These are phyloP conservation scores for Russula brevipes DNA, from an alignment of 768 basidiomycete genomes.

Conservation along the genomic window DNA sequence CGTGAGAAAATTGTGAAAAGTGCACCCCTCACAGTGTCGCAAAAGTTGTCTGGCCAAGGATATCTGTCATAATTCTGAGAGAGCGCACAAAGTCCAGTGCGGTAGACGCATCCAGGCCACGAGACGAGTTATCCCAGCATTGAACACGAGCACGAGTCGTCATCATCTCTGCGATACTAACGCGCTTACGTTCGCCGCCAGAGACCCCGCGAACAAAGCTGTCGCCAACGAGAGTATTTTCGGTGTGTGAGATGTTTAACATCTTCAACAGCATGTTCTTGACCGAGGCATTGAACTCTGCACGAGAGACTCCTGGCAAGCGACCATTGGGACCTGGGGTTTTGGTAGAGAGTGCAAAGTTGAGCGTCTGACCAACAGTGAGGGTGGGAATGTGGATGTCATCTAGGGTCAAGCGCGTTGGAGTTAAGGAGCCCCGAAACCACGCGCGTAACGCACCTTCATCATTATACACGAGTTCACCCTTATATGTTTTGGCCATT, in stretches of 20 bases:
- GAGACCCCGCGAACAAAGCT: constrained; percentile 82
- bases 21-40: constrained; percentile 54
- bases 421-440: neutral
- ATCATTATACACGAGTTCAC: constrained; percentile 76
- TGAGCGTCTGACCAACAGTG: constrained; percentile 72
- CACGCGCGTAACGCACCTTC: constrained; percentile 44
- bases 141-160: constrained; percentile 76
- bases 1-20: constrained; percentile 28
- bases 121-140: constrained; percentile 82
- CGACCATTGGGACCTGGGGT: constrained; percentile 73
- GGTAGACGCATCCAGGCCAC: constrained; percentile 81
- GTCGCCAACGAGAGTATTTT: constrained; percentile 77
- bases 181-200: constrained; percentile 78
- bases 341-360: constrained; percentile 68
- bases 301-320: constrained; percentile 57
- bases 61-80: constrained; percentile 78
- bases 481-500: constrained; percentile 74
- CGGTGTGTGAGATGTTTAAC: constrained; percentile 82
- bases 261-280: constrained; percentile 63
- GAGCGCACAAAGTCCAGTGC: constrained; percentile 83
- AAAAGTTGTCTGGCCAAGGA: constrained; percentile 74
- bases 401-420: constrained; percentile 40
- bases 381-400: constrained; percentile 82
- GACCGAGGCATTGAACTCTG: constrained; percentile 54
- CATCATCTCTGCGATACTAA: constrained; percentile 88